Percentiles rank a stretch among this genome's conserved stretches.
Evolutionary conservation across 768 basidiomycete genomes (phyloP).

Genomic region (Kwoniella heveanensis): DNA sequence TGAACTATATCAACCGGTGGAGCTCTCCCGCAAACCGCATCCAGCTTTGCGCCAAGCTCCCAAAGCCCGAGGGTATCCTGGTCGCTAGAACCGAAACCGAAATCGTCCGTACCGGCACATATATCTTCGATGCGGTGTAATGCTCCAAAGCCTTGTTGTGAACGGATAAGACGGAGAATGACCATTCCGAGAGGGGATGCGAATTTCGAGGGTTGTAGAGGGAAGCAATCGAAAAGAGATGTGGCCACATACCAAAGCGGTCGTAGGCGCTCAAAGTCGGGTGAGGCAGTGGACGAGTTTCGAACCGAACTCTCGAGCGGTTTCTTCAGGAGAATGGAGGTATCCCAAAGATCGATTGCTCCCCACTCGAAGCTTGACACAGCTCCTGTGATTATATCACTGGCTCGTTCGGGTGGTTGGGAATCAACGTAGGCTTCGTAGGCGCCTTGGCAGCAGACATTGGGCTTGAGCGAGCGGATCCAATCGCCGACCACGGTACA

Average conservation of each 20-base stretch:
- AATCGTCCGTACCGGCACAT: constrained; percentile 44
- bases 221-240: constrained; percentile 46
- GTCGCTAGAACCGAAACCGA: neutral
- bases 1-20: neutral
- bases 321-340: neutral
- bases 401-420: too few relatives aligned
- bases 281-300: neutral
- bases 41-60: constrained; percentile 12
- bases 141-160: constrained; percentile 41
- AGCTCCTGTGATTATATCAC: too few relatives aligned
- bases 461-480: constrained; percentile 29
- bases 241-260: constrained; percentile 38
- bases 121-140: constrained; percentile 38
- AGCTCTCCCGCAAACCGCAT: neutral
- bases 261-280: neutral
- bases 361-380: neutral
- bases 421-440: constrained; percentile 6
- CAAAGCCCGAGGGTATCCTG: constrained; percentile 13
- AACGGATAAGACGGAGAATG: constrained; percentile 36
- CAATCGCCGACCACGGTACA: constrained; percentile 30
- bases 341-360: constrained; percentile 1
- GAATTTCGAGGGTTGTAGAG: constrained; percentile 39
- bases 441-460: neutral
- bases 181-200: constrained; percentile 36
- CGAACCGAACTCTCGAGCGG: neutral